phyloP scores from a whole-genome alignment of 768 basidiomycete species.

The Lactarius quietus region DNA sequence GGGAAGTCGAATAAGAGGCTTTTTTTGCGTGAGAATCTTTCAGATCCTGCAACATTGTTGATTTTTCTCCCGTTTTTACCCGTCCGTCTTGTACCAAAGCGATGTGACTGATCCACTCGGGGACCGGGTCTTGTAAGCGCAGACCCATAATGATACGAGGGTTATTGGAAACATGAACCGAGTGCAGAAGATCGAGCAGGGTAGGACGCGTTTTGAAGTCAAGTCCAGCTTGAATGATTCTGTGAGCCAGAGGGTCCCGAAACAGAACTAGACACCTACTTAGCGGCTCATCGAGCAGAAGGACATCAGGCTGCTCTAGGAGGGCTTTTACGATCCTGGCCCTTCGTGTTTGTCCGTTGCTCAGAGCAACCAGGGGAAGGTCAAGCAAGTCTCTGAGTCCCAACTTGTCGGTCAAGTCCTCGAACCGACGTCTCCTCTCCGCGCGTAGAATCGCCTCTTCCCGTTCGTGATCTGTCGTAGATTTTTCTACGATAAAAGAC shows the following conservation, averaged over 20 bases:
- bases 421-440: constrained; percentile 39
- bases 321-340: constrained; percentile 81
- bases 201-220: constrained; percentile 58
- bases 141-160: constrained; percentile 67
- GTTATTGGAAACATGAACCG: constrained; percentile 43
- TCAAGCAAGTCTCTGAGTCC: constrained; percentile 65
- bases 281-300: constrained; percentile 90
- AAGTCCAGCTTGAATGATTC: constrained; percentile 59
- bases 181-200: constrained; percentile 52
- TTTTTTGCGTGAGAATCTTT: background rate
- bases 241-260: background rate
- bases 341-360: constrained; percentile 88
- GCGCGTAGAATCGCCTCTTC: constrained; percentile 22
- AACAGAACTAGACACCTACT: constrained; percentile 44
- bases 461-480: constrained; percentile 14
- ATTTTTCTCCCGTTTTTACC: constrained; percentile 50
- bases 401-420: constrained; percentile 52
- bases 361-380: constrained; percentile 78
- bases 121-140: constrained; percentile 66
- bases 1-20: background rate
- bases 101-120: constrained; percentile 69
- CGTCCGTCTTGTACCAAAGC: constrained; percentile 47
- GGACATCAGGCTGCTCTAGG: constrained; percentile 61
- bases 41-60: constrained; percentile 37
- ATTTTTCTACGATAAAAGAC: constrained; percentile 11